These are phyloP conservation scores for Lasiodiplodia sp. DNA, from an alignment of 2,329 filamentous ascomycete genomes.

Conservation along the genomic window DNA sequence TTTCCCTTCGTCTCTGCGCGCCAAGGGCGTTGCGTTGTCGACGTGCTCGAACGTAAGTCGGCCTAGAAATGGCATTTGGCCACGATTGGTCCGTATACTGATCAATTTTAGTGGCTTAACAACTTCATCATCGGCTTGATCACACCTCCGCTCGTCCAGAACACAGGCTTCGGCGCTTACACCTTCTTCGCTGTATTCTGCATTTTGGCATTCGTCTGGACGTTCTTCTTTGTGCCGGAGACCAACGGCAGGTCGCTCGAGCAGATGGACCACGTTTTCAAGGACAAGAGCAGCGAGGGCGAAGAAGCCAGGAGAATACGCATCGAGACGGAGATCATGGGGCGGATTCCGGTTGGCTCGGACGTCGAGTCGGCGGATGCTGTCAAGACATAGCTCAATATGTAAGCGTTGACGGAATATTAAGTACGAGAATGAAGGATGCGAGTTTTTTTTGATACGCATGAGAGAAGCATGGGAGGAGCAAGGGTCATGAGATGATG, in stretches of 20 bases:
- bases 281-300: constrained; percentile 42
- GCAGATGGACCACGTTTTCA: constrained; percentile 49
- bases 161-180: constrained; percentile 58
- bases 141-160: constrained; percentile 68
- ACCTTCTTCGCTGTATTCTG: constrained; percentile 49
- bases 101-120: constrained; percentile 58
- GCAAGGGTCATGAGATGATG: constrained; percentile 1
- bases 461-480: neutral
- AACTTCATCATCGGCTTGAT: constrained; percentile 73
- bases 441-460: neutral
- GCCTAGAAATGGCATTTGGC: constrained; percentile 51
- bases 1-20: constrained; percentile 66
- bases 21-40: constrained; percentile 71
- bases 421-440: neutral
- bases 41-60: constrained; percentile 61
- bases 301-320: constrained; percentile 43
- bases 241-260: constrained; percentile 45
- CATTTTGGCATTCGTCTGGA: constrained; percentile 44
- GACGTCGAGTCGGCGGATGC: constrained; percentile 22
- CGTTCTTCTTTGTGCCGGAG: constrained; percentile 46
- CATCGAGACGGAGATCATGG: constrained; percentile 39
- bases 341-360: constrained; percentile 4
- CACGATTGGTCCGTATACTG: neutral
- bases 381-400: constrained; percentile 1
- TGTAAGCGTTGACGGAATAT: neutral